A percentile compares a stretch with the other conserved stretches of the same genome.
Conservation (phyloP, 192 early-diverging fungal species). For the Entomortierella beljakovae region DNA sequence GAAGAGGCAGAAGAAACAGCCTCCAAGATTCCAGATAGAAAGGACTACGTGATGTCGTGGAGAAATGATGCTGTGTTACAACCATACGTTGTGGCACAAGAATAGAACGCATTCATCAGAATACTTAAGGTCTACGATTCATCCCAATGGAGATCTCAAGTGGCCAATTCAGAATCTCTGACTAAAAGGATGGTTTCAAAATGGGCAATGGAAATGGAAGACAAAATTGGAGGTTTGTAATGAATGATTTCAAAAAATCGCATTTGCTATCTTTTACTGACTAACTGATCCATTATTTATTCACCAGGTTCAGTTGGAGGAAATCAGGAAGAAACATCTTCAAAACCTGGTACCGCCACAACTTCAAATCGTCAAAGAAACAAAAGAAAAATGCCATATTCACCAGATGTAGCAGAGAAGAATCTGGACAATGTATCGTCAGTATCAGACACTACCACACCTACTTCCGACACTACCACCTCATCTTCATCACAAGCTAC, state of each 20-base stretch:
- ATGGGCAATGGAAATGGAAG: conserved; percentile 4
- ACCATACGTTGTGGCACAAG: conserved; percentile 5
- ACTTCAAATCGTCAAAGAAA: not conserved
- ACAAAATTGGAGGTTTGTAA: conserved; percentile 4
- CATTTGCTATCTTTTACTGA: not conserved
- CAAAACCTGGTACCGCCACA: not conserved
- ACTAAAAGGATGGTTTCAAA: conserved; percentile 9
- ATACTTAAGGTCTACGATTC: conserved; percentile 2
- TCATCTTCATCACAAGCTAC: not conserved
- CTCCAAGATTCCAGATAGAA: conserved; percentile 3
- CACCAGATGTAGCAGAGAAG: conserved; percentile 6
- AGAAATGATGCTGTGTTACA: not conserved
- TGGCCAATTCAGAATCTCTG: not conserved
- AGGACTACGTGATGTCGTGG: not conserved
- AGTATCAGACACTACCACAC: not conserved
- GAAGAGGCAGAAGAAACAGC: too few species aligned
- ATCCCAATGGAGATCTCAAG: conserved; percentile 2
- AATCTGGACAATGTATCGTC: not conserved
- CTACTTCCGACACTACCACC: not conserved
- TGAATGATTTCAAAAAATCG: conserved; percentile 5
- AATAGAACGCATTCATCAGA: conserved; percentile 6
- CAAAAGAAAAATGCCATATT: conserved; percentile 4
- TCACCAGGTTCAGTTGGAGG: not conserved
- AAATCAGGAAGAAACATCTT: not conserved
- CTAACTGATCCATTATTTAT: conserved; percentile 1